A percentile compares a stretch with the other conserved stretches of the same genome.
Evolutionary conservation across 2,329 filamentous ascomycete species (phyloP).

Genomic region (Aspergillus fijiensis): DNA sequence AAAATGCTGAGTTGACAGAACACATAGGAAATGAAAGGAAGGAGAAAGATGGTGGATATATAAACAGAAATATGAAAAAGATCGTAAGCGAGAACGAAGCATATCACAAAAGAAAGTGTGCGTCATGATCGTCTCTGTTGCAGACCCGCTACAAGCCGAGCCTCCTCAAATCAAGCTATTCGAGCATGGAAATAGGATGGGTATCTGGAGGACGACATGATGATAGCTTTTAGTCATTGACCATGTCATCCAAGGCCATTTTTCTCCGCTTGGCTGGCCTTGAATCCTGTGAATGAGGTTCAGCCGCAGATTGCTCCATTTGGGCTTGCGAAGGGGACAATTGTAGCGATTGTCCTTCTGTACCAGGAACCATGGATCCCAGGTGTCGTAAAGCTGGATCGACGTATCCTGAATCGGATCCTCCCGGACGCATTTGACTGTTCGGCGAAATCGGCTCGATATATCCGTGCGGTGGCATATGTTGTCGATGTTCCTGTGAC

Average conservation of each 20-base stretch:
- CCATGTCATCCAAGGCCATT: slow-evolving; percentile 44
- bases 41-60: neutral
- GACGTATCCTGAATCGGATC: slow-evolving; percentile 22
- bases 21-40: neutral
- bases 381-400: slow-evolving; percentile 26
- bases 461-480: slow-evolving; percentile 22
- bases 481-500: slow-evolving; percentile 22
- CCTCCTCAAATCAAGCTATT: neutral
- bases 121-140: slow-evolving; percentile 23
- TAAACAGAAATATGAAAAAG: neutral
- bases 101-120: slow-evolving; percentile 21
- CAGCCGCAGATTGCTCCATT: slow-evolving; percentile 18
- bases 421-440: slow-evolving; percentile 26
- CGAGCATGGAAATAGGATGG: slow-evolving; percentile 7
- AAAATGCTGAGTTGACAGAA: neutral
- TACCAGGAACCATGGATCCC: slow-evolving; percentile 20
- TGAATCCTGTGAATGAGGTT: slow-evolving; percentile 22
- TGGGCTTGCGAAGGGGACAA: slow-evolving; percentile 16
- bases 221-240: slow-evolving; percentile 32
- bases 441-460: slow-evolving; percentile 30
- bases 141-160: slow-evolving; percentile 24
- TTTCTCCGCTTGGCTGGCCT: slow-evolving; percentile 38
- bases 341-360: slow-evolving; percentile 19
- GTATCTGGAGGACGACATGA: neutral
- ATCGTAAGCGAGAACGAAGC: slow-evolving; percentile 9